These are phyloP conservation scores for Phialemonium atrogriseum DNA, from an alignment of 2,329 filamentous ascomycete genomes.

Conservation along the genomic window DNA sequence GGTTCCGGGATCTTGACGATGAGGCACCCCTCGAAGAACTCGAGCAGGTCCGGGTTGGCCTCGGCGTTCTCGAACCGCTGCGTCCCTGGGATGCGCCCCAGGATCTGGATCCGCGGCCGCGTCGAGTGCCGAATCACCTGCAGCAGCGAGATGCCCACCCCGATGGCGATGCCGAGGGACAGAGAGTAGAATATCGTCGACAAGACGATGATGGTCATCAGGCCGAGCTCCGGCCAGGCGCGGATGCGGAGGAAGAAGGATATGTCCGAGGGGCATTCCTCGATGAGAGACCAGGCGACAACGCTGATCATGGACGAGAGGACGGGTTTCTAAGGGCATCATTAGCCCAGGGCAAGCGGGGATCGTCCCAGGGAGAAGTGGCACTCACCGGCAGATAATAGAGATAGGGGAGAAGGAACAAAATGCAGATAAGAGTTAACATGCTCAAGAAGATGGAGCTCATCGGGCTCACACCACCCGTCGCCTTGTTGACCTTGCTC, in stretches of 20 bases:
- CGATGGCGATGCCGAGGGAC: slow-evolving; percentile 85
- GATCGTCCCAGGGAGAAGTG: too few species aligned
- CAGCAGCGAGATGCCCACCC: slow-evolving; percentile 82
- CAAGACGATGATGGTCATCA: slow-evolving; percentile 86
- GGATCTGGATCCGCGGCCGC: slow-evolving; percentile 87
- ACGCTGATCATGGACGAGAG: slow-evolving; percentile 91
- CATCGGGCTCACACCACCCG: slow-evolving; percentile 88
- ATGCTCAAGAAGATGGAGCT: slow-evolving; percentile 79
- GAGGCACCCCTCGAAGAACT: slow-evolving; percentile 84
- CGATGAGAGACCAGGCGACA: slow-evolving; percentile 87
- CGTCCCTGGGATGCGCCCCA: slow-evolving; percentile 56
- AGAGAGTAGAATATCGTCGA: slow-evolving; percentile 94
- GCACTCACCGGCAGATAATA: slow-evolving; percentile 83
- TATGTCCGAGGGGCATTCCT: slow-evolving; percentile 91
- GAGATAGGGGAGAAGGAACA: slow-evolving; percentile 82
- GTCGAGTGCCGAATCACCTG: slow-evolving; percentile 87
- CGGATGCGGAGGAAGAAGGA: slow-evolving; percentile 79
- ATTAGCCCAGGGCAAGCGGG: too few species aligned
- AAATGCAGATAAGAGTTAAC: slow-evolving; percentile 71
- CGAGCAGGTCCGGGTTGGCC: slow-evolving; percentile 60
- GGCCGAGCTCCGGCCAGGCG: slow-evolving; percentile 74
- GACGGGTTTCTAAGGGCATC: slow-evolving; percentile 96
- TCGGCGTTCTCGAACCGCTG: slow-evolving; percentile 21
- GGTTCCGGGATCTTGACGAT: slow-evolving; percentile 98
- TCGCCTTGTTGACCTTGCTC: slow-evolving; percentile 90